phyloP scores from a whole-genome alignment of 1,284 basidiomycete species.

The Microbotryum saponariae region DNA sequence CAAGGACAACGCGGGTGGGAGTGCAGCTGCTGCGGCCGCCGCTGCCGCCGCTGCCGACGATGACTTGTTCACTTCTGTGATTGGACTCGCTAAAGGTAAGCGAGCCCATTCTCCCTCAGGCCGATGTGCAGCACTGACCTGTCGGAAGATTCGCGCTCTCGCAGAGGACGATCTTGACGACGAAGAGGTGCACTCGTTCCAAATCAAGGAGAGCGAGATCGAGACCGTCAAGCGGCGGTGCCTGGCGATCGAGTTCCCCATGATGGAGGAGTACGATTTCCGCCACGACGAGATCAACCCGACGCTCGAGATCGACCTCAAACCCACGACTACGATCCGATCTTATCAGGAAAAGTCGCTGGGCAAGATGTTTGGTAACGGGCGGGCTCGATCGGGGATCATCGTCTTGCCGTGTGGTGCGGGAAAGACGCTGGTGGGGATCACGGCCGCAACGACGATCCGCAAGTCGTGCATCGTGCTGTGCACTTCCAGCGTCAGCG shows the following conservation, averaged over 20 bases:
- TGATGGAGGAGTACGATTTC: constrained; percentile 97
- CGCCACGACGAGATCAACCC: constrained; percentile 88
- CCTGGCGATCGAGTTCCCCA: constrained; percentile 89
- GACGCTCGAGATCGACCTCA: constrained; percentile 92
- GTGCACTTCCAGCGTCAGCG: constrained; percentile 92
- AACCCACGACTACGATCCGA: constrained; percentile 88
- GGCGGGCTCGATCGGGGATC: constrained; percentile 95
- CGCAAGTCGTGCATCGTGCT: constrained; percentile 98
- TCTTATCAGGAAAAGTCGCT: constrained; percentile 95
- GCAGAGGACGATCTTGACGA: constrained; percentile 84
- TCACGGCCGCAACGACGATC: constrained; percentile 97
- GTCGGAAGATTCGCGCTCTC: not conserved
- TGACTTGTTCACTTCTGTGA: constrained; percentile 76
- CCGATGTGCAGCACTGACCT: not conserved
- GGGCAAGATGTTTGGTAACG: constrained; percentile 98
- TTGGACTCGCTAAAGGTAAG: constrained; percentile 79
- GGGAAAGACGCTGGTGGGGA: constrained; percentile 96
- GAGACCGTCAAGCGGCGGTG: constrained; percentile 55
- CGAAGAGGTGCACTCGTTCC: constrained; percentile 88
- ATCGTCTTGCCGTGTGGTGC: constrained; percentile 98
- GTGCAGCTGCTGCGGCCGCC: not conserved
- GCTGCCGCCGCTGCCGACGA: constrained; percentile 46
- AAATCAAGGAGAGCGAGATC: constrained; percentile 83
- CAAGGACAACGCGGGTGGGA: constrained; percentile 12
- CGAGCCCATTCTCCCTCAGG: not conserved